A percentile compares a stretch with the other conserved stretches of the same genome.
Conservation (phyloP, 1,139 yeast genomes). For the Diutina scorzettiae region DNA sequence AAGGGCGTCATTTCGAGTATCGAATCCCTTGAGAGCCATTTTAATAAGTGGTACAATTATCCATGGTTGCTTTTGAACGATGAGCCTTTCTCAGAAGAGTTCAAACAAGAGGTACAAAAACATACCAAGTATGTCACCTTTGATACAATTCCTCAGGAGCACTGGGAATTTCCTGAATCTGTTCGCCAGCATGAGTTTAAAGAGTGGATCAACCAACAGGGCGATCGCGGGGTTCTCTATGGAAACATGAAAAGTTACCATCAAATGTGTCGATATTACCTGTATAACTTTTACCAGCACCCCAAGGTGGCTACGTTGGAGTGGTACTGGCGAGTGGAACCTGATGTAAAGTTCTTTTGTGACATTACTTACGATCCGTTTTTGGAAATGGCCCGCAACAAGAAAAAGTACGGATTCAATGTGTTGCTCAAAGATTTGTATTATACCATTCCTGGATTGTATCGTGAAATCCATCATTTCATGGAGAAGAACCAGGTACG, state of each 20-base stretch:
- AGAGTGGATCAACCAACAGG: conserved; percentile 57
- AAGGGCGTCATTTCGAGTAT: not conserved
- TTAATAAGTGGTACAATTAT: conserved; percentile 6
- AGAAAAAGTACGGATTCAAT: conserved; percentile 76
- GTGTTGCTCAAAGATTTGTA: conserved; percentile 63
- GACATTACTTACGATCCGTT: conserved; percentile 90
- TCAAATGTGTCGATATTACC: conserved; percentile 59
- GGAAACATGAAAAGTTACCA: conserved; percentile 73
- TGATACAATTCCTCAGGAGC: conserved; percentile 9
- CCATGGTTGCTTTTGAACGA: conserved; percentile 6
- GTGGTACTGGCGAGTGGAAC: conserved; percentile 96
- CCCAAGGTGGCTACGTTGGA: conserved; percentile 54
- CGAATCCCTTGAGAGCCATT: not conserved
- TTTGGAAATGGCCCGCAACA: conserved; percentile 54
- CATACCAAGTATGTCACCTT: conserved; percentile 10
- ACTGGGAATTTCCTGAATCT: conserved; percentile 11
- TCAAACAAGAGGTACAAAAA: conserved; percentile 8
- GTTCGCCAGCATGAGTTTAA: conserved; percentile 20
- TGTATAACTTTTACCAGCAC: conserved; percentile 71
- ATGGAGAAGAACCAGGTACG: conserved; percentile 32
- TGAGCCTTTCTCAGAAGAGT: conserved; percentile 9
- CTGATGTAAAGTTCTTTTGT: conserved; percentile 79
- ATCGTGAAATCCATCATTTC: conserved; percentile 56
- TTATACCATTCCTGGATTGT: conserved; percentile 71
- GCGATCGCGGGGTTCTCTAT: conserved; percentile 70